Evolutionary conservation across 345 rosid genomes (phyloP).

Genomic region (Euclidium syriacum): DNA sequence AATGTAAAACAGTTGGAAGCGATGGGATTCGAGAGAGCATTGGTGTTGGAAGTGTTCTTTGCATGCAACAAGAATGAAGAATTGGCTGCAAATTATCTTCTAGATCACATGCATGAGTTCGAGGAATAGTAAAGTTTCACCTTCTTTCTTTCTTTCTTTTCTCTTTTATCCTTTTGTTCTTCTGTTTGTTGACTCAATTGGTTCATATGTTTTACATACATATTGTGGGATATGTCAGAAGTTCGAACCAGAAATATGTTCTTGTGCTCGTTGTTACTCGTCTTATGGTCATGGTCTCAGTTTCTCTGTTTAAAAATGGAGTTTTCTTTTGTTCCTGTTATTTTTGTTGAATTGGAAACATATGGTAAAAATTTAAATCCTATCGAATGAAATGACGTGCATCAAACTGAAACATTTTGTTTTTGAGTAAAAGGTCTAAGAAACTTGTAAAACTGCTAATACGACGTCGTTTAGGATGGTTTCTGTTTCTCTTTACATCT

Average conservation of each 20-base stretch:
- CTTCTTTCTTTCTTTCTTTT: background rate
- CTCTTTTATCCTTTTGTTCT: too few relatives aligned
- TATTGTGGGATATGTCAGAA: constrained; percentile 15
- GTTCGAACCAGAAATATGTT: constrained; percentile 6
- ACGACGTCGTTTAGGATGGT: background rate
- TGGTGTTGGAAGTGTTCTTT: constrained; percentile 77
- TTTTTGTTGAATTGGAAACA: background rate
- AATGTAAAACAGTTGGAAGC: constrained; percentile 75
- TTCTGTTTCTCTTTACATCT: background rate
- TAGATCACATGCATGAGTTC: constrained; percentile 83
- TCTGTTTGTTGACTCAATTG: too few relatives aligned
- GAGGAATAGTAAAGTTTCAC: constrained; percentile 49
- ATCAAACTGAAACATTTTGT: too few relatives aligned
- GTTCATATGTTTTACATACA: constrained; percentile 11
- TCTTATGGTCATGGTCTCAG: background rate
- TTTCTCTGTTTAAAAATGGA: constrained; percentile 1
- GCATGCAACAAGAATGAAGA: constrained; percentile 97
- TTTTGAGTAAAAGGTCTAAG: too few relatives aligned
- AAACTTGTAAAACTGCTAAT: too few relatives aligned
- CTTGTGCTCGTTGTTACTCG: too few relatives aligned
- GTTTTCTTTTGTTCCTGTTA: constrained; percentile 5
- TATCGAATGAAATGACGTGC: too few relatives aligned
- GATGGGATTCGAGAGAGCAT: constrained; percentile 80
- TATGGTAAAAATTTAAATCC: too few relatives aligned
- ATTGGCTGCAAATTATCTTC: constrained; percentile 86